These are phyloP conservation scores for Fusarium fracticaudum DNA, from an alignment of 2,329 filamentous ascomycete species.

Conservation along the genomic window DNA sequence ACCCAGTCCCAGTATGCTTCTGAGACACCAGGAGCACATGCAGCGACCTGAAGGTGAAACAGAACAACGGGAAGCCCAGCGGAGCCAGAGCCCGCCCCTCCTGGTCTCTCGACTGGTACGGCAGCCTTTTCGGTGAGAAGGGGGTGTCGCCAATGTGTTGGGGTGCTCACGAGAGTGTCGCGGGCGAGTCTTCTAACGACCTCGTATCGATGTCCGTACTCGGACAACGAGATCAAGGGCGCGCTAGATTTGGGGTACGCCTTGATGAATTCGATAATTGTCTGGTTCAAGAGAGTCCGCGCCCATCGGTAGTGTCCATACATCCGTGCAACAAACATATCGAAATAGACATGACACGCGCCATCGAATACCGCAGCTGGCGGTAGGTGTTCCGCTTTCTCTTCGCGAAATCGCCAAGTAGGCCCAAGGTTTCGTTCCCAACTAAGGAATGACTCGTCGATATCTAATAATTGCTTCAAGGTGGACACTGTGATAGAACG, in stretches of 20 bases:
- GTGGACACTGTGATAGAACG: slow-evolving; percentile 46
- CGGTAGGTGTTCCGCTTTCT: slow-evolving; percentile 48
- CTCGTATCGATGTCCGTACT: slow-evolving; percentile 46
- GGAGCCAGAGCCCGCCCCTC: slow-evolving; percentile 56
- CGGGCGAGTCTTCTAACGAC: slow-evolving; percentile 52
- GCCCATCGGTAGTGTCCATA: slow-evolving; percentile 70
- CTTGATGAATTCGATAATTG: slow-evolving; percentile 55
- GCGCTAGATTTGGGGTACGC: slow-evolving; percentile 52
- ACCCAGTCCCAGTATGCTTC: slow-evolving; percentile 56
- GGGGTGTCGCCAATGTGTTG: slow-evolving; percentile 63
- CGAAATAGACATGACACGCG: slow-evolving; percentile 64
- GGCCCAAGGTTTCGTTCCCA: slow-evolving; percentile 51
- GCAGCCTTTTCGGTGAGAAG: slow-evolving; percentile 51
- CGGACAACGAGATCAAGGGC: slow-evolving; percentile 43
- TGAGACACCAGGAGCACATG: slow-evolving; percentile 58
- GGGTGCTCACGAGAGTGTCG: slow-evolving; percentile 57
- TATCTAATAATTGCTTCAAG: slow-evolving; percentile 51
- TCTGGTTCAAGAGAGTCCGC: slow-evolving; percentile 62
- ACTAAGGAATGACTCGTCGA: slow-evolving; percentile 52
- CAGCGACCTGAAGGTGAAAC: slow-evolving; percentile 59
- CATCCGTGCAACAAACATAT: slow-evolving; percentile 62
- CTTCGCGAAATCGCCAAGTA: slow-evolving; percentile 51
- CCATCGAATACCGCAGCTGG: slow-evolving; percentile 59
- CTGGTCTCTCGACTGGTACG: slow-evolving; percentile 48
- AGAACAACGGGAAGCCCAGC: slow-evolving; percentile 59